phyloP scores from a whole-genome alignment of 2,329 filamentous ascomycete genomes.

The Graphilbum ipis-grandicollis region DNA sequence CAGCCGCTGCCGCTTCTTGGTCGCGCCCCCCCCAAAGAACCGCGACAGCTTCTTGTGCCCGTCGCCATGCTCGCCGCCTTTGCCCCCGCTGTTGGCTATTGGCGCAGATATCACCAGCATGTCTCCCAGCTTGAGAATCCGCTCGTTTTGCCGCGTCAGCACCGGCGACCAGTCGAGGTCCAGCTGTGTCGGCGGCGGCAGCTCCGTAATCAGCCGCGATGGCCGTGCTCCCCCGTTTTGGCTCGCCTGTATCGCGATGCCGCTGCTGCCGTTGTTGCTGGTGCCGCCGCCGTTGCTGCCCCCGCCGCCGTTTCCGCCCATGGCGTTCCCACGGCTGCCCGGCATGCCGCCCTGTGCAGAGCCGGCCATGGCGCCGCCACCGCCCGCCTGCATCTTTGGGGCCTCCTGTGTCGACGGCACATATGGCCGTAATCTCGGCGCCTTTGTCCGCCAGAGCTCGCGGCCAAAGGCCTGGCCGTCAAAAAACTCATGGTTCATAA shows the following conservation, averaged over 20 bases:
- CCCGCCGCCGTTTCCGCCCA: not conserved
- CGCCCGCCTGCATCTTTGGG: constrained; percentile 46
- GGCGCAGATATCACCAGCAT: constrained; percentile 69
- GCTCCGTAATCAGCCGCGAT: constrained; percentile 75
- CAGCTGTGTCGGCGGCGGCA: constrained; percentile 88
- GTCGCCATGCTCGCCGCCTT: constrained; percentile 45
- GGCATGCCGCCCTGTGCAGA: not conserved
- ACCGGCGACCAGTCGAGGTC: constrained; percentile 99
- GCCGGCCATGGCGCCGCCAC: not conserved
- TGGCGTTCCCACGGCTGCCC: not conserved
- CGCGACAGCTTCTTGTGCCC: constrained; percentile 77
- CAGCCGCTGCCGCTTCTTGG: constrained; percentile 81
- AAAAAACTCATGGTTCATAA: constrained; percentile 94
- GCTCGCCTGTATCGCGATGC: constrained; percentile 9
- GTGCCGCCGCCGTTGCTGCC: not conserved
- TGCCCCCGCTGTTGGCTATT: constrained; percentile 56
- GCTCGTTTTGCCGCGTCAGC: constrained; percentile 74
- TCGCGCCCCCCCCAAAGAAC: constrained; percentile 81
- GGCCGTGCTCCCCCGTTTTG: constrained; percentile 37
- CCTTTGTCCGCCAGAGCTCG: constrained; percentile 73
- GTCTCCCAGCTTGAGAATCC: constrained; percentile 88
- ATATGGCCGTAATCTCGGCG: constrained; percentile 73
- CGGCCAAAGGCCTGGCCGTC: constrained; percentile 73
- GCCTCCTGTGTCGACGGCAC: constrained; percentile 60
- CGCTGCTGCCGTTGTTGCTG: not conserved